Conservation (phyloP, 768 basidiomycete genomes). For the Leccinum incarnatum region DNA sequence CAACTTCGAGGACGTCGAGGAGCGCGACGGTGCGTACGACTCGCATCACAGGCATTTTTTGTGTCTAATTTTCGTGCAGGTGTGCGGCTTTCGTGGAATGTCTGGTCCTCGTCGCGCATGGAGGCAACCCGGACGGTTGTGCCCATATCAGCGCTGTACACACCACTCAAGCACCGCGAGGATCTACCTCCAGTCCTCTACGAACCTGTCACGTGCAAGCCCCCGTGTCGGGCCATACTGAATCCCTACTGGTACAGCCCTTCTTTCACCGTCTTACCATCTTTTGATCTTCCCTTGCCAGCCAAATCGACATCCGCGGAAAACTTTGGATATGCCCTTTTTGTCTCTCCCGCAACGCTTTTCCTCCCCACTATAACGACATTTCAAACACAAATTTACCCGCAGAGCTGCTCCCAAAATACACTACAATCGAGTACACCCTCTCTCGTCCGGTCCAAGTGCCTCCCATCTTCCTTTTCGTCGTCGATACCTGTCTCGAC, state of each 20-base stretch:
- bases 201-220: constrained; percentile 98
- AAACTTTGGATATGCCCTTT: constrained; percentile 99
- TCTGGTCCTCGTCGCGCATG: constrained; percentile 97
- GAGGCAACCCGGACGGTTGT: constrained; percentile 98
- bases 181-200: constrained; percentile 96
- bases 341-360: constrained; percentile 93
- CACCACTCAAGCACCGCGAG: constrained; percentile 89
- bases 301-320: constrained; percentile 97
- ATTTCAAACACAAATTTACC: constrained; percentile 97
- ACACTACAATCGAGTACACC: constrained; percentile 99
- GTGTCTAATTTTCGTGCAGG: constrained; percentile 45
- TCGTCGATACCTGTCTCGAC: constrained; percentile 95
- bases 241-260: constrained; percentile 89
- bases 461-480: constrained; percentile 95
- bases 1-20: constrained; percentile 96
- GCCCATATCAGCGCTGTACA: constrained; percentile 97
- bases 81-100: constrained; percentile 96
- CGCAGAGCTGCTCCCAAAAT: constrained; percentile 93
- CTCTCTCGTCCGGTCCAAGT: constrained; percentile 86
- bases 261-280: neutral
- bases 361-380: constrained; percentile 98
- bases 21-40: constrained; percentile 75
- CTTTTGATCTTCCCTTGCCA: constrained; percentile 32
- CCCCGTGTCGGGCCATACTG: constrained; percentile 93
- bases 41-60: neutral